These are phyloP conservation scores for Fomitiporia mediterranea DNA, from an alignment of 1,284 basidiomycete species.

Conservation along the genomic window DNA sequence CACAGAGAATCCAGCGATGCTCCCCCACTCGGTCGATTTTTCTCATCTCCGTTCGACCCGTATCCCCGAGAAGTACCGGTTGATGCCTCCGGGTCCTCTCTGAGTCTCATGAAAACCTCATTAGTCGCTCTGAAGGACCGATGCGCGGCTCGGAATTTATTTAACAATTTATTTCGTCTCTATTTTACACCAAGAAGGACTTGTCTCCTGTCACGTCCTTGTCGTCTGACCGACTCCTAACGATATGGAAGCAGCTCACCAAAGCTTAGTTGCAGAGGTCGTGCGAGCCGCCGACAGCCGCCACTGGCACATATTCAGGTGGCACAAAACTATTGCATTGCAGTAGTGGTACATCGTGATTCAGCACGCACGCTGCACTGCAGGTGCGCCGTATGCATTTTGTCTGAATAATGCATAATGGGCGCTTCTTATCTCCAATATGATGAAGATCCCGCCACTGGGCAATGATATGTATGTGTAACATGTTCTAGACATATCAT, in stretches of 20 bases:
- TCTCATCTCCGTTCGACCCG: slow-evolving; percentile 4
- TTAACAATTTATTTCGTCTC: not conserved
- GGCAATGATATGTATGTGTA: not conserved
- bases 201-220: not conserved
- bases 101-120: not conserved
- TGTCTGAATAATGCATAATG: too few relatives aligned
- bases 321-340: too few relatives aligned
- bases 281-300: not conserved
- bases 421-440: slow-evolving; percentile 1
- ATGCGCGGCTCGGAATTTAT: not conserved
- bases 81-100: not conserved
- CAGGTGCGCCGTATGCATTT: too few relatives aligned
- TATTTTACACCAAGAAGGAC: too few relatives aligned
- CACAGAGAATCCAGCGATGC: not conserved
- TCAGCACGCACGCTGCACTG: too few relatives aligned
- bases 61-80: not conserved
- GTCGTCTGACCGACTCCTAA: not conserved
- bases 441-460: too few relatives aligned
- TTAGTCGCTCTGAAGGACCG: not conserved
- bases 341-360: too few relatives aligned
- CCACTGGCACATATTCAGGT: not conserved
- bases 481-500: not conserved
- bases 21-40: slow-evolving; percentile 9
- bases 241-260: not conserved
- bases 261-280: not conserved